A percentile compares a stretch with the other conserved stretches of the same genome.
Evolutionary conservation across 495 filamentous ascomycete species (phyloP).

Genomic region (Daldinia grandis): DNA sequence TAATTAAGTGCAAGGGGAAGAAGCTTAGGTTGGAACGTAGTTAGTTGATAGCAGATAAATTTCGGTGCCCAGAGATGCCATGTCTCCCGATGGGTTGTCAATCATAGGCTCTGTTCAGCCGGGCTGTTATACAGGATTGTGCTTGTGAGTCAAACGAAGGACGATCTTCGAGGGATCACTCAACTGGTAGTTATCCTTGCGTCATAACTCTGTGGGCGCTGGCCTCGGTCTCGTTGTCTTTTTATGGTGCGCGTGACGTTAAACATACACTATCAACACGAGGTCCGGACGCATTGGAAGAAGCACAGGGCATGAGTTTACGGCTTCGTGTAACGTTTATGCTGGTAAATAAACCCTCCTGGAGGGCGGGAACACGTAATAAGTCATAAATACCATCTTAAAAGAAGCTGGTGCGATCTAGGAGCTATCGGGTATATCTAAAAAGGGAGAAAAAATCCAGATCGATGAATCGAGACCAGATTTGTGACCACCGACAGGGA

Average conservation of each 20-base stretch:
- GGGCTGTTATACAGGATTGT: slow-evolving; percentile 13
- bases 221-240: slow-evolving; percentile 14
- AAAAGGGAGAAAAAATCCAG: slow-evolving; percentile 20
- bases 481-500: slow-evolving; percentile 37
- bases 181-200: slow-evolving; percentile 13
- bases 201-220: slow-evolving; percentile 20
- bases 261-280: slow-evolving; percentile 35
- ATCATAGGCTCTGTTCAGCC: neutral
- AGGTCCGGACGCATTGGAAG: slow-evolving; percentile 18
- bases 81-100: neutral
- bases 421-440: slow-evolving; percentile 29
- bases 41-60: no score
- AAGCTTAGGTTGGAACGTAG: slow-evolving; percentile 6
- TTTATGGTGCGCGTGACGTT: slow-evolving; percentile 26
- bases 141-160: slow-evolving; percentile 4
- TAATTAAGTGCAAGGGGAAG: slow-evolving; percentile 10
- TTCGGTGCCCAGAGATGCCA: slow-evolving; percentile 17
- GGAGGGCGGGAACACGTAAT: slow-evolving; percentile 7
- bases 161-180: slow-evolving; percentile 16
- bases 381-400: slow-evolving; percentile 7
- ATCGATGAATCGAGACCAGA: slow-evolving; percentile 37
- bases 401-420: slow-evolving; percentile 19
- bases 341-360: neutral
- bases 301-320: slow-evolving; percentile 12
- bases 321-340: slow-evolving; percentile 24